Evolutionary conservation across 2,329 filamentous ascomycete genomes (phyloP), one percentile per base, ranked within the genome.

Genomic region (Aspergillus aculeatus): DNA sequence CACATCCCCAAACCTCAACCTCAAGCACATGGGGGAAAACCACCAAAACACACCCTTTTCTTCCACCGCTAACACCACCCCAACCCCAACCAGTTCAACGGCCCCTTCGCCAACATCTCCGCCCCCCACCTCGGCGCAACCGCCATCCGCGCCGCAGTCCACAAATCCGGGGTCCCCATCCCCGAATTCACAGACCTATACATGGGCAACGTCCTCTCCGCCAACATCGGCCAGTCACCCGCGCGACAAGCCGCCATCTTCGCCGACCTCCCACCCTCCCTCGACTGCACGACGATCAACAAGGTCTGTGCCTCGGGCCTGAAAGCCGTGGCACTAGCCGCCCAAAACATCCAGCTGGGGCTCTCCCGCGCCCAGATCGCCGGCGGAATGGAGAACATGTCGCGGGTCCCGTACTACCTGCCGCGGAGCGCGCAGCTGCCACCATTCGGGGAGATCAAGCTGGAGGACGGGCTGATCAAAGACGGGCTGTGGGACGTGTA

Each of bases 311-410:
- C 95, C 4, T 97, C 93, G 0, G 95, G 95, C 5, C 82, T 99
- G 66, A 99, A 99, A 77, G 90, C 95, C 1, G 92, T 98, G 4
- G 87, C 85, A 23, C 84, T 98, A 49, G 95, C 94, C 1, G 94
- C 94, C 1, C 92, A 96, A 72, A 95, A 96, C 72, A 96, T 98
- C 68, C 91, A 97, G 77, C 85, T 99, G 11, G 94, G 95, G 5
- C 83, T 96, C 10, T 86, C 92, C 16, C 91, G 96, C 70, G 93
- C 90, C 0, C 90, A 96, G 74, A 83, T 98, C 7, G 95, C 95
- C 1, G 95, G 95, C 63, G 95, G 95, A 56, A 97, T 99, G 90
- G 95, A 99, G 81, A 97, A 91, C 78, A 99, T 99, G 95, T 91
- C 91, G 5, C 85, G 90, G 44, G 92, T 96, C 4, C 95, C 95